Evolutionary conservation across 371 early-diverging fungal genomes (phyloP), one percentile per base, ranked within the genome.

Genomic region (Gilbertella persicaria): DNA sequence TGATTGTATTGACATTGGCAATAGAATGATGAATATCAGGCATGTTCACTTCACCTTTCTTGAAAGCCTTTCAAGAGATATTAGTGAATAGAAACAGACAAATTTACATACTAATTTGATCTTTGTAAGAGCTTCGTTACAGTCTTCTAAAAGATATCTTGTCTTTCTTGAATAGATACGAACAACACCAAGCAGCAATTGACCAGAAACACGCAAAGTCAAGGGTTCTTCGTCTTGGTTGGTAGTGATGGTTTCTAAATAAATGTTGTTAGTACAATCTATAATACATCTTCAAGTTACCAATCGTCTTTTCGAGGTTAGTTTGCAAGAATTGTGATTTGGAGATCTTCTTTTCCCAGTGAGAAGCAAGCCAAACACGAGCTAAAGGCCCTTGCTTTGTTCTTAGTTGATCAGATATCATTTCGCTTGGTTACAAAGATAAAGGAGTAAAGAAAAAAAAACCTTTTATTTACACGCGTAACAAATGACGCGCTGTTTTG

Each of bases 281-380:
- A 8, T 43, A 24, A 5, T 38, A 9, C 38, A n/a, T n/a, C 5
- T 40, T 47, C 17, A 10, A 14, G n/a, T 51, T 74, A 92, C 93
- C 90, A 53, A 96, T 93, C 0, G 95, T 91, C 30, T 78, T 79
- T 46, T 86, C 78, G 45, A 98, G 84, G 72, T 93, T 91, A 24
- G 97, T 90, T 55, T 94, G 93, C 28, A 95, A 69, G 48, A 97
- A 87, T 77, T 98, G 97, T 3, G 87, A 75, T 72, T 98, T 98
- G 58, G 89, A 90, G 41, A 99, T 79, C 84, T 98, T 98, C 61
- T 89, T 85, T 73, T 99, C 99, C 89, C 91, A 92, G 65, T 97
- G 96, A 29, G 97, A 94, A 16, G 99, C 99, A 21, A 99, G 85
- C 99, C 99, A 99, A 40, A 97, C 94, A 66, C 91, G 92, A 58